These are phyloP conservation scores for Spatholobus suberectus DNA, from an alignment of 306 rosid genomes.

Conservation along the genomic window DNA sequence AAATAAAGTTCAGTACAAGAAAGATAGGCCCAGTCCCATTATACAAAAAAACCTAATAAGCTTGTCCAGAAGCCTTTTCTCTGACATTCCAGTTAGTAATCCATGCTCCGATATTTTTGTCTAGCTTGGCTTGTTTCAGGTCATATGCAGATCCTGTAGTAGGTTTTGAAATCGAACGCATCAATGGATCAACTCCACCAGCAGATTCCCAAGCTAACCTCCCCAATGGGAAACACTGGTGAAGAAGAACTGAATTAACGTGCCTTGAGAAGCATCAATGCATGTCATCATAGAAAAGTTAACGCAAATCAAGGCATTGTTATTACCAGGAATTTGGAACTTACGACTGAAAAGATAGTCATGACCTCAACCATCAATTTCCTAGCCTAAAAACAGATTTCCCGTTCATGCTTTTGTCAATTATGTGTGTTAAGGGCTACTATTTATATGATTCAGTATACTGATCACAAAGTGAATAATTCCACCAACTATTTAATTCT, in stretches of 20 bases:
- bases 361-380: constrained; percentile 19
- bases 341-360: constrained; percentile 1
- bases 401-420: not conserved
- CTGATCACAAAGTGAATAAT: no score
- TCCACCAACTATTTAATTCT: no score
- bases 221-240: constrained; percentile 47
- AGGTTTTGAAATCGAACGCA: constrained; percentile 49
- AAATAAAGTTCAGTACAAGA: not conserved
- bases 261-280: constrained; percentile 28
- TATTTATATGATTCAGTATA: constrained; percentile 13
- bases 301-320: not conserved
- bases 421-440: constrained; percentile 21
- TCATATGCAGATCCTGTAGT: constrained; percentile 43
- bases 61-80: not conserved
- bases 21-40: not conserved
- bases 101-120: constrained; percentile 6
- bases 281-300: constrained; percentile 10
- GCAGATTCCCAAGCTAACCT: constrained; percentile 38
- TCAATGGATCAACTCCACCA: constrained; percentile 50
- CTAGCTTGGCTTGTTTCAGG: constrained; percentile 52
- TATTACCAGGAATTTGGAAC: constrained; percentile 1
- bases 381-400: constrained; percentile 4
- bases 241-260: constrained; percentile 38
- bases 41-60: constrained; percentile 1
- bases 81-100: constrained; percentile 26